phyloP scores from a whole-genome alignment of 192 early-diverging fungal species.

The Backusella westeae region DNA sequence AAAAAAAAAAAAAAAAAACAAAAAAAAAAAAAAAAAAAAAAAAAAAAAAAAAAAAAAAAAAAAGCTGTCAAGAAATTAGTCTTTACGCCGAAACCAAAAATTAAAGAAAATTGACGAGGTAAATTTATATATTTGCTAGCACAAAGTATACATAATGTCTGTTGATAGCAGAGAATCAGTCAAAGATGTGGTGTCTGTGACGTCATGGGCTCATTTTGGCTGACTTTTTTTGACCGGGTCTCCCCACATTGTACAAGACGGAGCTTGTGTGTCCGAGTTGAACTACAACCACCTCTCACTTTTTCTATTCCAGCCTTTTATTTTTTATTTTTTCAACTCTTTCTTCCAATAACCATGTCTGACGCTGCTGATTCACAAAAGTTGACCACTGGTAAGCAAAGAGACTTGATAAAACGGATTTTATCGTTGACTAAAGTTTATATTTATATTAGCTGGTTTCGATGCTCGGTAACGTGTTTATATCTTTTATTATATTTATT shows the following conservation, averaged over 20 bases:
- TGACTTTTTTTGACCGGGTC: neutral
- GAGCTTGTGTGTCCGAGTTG: neutral
- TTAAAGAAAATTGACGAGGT: neutral
- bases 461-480: constrained; percentile 48
- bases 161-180: neutral
- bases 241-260: constrained; percentile 7
- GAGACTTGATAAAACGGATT: neutral
- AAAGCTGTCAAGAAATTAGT: neutral
- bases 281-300: neutral
- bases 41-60: too few species aligned
- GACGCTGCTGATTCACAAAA: constrained; percentile 16
- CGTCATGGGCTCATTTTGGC: neutral
- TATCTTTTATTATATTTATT: neutral
- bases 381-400: constrained; percentile 25
- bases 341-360: constrained; percentile 25
- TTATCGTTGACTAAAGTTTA: neutral
- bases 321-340: constrained; percentile 12
- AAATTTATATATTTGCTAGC: neutral
- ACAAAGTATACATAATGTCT: neutral
- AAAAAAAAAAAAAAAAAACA: neutral
- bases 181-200: neutral
- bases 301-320: neutral
- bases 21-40: too few species aligned
- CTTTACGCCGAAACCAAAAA: neutral
- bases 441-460: constrained; percentile 46